These are phyloP conservation scores for Protea cynaroides DNA, from an alignment of 164 flowering plant species.

Conservation along the genomic window DNA sequence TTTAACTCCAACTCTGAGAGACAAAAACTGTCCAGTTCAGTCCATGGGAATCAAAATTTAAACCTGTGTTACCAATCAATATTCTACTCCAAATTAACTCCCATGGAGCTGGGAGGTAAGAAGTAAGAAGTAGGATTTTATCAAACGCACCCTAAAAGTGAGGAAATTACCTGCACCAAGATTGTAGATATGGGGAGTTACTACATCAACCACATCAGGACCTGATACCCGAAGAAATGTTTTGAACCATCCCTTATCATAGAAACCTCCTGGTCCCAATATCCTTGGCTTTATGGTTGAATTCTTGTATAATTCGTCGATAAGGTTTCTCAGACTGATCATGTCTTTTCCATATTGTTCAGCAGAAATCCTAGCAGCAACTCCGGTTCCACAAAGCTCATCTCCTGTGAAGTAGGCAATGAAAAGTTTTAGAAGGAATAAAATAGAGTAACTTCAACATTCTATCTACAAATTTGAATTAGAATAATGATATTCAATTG, in stretches of 20 bases:
- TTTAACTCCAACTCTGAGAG: too few relatives aligned
- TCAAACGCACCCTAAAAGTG: too few relatives aligned
- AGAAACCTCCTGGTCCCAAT: constrained; percentile 60
- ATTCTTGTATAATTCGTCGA: constrained; percentile 29
- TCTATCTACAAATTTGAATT: not conserved
- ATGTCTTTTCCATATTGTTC: constrained; percentile 49
- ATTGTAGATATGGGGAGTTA: constrained; percentile 70
- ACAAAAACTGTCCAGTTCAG: too few relatives aligned
- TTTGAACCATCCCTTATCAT: constrained; percentile 47
- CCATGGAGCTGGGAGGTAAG: too few relatives aligned
- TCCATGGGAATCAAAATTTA: too few relatives aligned
- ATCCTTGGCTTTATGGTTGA: constrained; percentile 25
- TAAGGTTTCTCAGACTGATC: constrained; percentile 23
- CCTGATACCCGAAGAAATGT: constrained; percentile 38
- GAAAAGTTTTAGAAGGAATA: not conserved
- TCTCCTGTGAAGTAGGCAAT: constrained; percentile 33
- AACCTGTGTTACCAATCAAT: too few relatives aligned
- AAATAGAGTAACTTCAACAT: not conserved
- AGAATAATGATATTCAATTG: not conserved
- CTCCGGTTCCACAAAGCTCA: constrained; percentile 49
- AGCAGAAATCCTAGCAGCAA: constrained; percentile 37
- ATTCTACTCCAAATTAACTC: too few relatives aligned
- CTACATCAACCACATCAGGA: constrained; percentile 38
- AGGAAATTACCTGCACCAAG: constrained; percentile 51
- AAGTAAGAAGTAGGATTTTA: too few relatives aligned